These are phyloP conservation scores for Elasticomyces elasticus DNA, from an alignment of 495 filamentous ascomycete species.

Conservation along the genomic window DNA sequence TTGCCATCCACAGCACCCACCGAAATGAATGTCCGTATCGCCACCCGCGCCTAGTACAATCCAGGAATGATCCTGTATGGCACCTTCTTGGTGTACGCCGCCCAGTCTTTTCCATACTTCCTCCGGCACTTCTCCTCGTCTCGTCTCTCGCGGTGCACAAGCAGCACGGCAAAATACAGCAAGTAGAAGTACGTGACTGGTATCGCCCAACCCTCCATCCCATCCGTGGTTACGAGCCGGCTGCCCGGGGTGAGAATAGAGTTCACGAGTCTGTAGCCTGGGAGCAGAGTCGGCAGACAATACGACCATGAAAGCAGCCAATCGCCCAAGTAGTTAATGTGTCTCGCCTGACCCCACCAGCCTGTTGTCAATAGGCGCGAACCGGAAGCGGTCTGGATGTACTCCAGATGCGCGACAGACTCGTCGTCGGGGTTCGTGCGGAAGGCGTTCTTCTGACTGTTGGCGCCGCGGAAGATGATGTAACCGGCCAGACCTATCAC, in stretches of 20 bases:
- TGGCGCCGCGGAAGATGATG: slow-evolving; percentile 81
- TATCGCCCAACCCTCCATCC: slow-evolving; percentile 65
- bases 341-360: slow-evolving; percentile 89
- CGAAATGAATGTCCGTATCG: neutral
- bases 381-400: slow-evolving; percentile 75
- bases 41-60: slow-evolving; percentile 51
- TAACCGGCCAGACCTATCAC: slow-evolving; percentile 60
- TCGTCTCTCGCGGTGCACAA: slow-evolving; percentile 81
- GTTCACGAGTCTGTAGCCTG: slow-evolving; percentile 59
- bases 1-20: no score
- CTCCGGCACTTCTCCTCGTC: slow-evolving; percentile 86
- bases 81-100: slow-evolving; percentile 75
- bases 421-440: slow-evolving; percentile 80
- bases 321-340: slow-evolving; percentile 98
- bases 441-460: slow-evolving; percentile 92
- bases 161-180: slow-evolving; percentile 79
- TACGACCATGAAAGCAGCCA: slow-evolving; percentile 93
- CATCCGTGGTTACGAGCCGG: slow-evolving; percentile 51
- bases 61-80: slow-evolving; percentile 81
- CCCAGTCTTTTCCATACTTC: slow-evolving; percentile 95
- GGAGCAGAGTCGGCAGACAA: slow-evolving; percentile 77
- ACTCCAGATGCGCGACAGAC: slow-evolving; percentile 67
- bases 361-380: slow-evolving; percentile 73
- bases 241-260: slow-evolving; percentile 37
- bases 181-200: slow-evolving; percentile 93